Conservation (phyloP, 441 rosid species). For the Omphalea diandra region DNA sequence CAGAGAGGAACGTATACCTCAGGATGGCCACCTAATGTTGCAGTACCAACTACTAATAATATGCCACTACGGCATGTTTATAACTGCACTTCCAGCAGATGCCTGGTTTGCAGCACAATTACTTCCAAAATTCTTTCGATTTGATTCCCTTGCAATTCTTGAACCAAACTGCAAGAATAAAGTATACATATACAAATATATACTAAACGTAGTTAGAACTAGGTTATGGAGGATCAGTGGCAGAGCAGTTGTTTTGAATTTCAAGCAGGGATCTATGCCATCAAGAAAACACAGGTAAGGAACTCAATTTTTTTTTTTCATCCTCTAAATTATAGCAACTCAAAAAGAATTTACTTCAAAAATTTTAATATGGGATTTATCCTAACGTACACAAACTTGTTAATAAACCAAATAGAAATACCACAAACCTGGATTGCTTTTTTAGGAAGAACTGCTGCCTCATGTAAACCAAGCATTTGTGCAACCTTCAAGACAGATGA, state of each 20-base stretch:
- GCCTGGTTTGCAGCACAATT: slow-evolving; percentile 94
- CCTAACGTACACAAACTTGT: not conserved
- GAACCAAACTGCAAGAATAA: slow-evolving; percentile 67
- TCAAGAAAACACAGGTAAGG: not conserved
- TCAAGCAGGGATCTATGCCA: not conserved
- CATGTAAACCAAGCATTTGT: slow-evolving; percentile 64
- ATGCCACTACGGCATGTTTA: slow-evolving; percentile 34
- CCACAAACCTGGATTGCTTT: slow-evolving; percentile 84
- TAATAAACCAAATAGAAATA: slow-evolving; percentile 7
- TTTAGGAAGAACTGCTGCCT: slow-evolving; percentile 76
- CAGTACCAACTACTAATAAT: not conserved
- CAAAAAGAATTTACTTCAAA: not conserved
- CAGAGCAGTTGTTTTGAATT: not conserved
- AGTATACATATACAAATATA: slow-evolving; percentile 1
- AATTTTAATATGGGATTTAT: not conserved
- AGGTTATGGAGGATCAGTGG: not conserved
- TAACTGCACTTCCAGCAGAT: slow-evolving; percentile 71
- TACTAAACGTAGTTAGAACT: not conserved
- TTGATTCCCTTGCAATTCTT: slow-evolving; percentile 89
- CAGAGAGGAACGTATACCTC: not conserved
- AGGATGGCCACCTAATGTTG: not conserved
- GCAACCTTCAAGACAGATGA: slow-evolving; percentile 63
- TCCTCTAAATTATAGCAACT: not conserved
- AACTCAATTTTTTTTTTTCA: not conserved
- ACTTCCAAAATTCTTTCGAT: slow-evolving; percentile 81